phyloP scores from a whole-genome alignment of 805 yeast species.

The Candida vaughaniae region DNA sequence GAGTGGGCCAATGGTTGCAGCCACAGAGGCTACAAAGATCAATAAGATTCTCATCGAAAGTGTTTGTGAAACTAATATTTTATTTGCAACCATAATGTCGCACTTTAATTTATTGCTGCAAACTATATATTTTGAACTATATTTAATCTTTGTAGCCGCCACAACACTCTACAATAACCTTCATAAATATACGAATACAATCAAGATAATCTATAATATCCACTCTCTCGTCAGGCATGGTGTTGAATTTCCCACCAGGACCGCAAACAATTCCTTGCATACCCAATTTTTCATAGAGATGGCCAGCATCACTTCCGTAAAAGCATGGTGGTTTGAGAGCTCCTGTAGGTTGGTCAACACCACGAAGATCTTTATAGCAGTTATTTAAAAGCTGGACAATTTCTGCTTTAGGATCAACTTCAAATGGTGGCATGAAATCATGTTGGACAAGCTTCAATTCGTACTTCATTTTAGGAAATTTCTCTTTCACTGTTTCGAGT shows the following conservation, averaged over 20 bases:
- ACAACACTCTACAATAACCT: conserved; percentile 10
- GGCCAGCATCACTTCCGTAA: conserved; percentile 14
- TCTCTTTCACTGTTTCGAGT: conserved; percentile 14
- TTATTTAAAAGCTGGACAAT: conserved; percentile 7
- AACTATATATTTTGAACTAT: neutral
- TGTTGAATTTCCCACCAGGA: conserved; percentile 13
- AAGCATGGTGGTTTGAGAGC: conserved; percentile 14
- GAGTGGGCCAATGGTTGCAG: neutral
- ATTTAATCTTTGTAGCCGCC: conserved; percentile 9
- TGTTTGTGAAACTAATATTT: no score
- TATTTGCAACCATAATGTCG: neutral
- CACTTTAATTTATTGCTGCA: no score
- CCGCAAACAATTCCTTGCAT: conserved; percentile 15
- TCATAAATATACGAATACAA: conserved; percentile 12
- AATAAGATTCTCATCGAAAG: conserved; percentile 2
- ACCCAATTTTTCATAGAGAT: conserved; percentile 11
- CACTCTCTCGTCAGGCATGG: conserved; percentile 14
- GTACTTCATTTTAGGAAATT: conserved; percentile 12
- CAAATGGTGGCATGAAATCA: conserved; percentile 14
- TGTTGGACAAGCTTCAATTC: conserved; percentile 9
- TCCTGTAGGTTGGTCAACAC: conserved; percentile 12
- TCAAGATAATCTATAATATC: conserved; percentile 14
- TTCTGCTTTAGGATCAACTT: conserved; percentile 9
- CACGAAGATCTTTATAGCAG: conserved; percentile 8
- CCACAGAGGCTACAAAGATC: neutral